These are phyloP conservation scores for Croton setiger DNA, from an alignment of 441 rosid genomes.

Conservation along the genomic window DNA sequence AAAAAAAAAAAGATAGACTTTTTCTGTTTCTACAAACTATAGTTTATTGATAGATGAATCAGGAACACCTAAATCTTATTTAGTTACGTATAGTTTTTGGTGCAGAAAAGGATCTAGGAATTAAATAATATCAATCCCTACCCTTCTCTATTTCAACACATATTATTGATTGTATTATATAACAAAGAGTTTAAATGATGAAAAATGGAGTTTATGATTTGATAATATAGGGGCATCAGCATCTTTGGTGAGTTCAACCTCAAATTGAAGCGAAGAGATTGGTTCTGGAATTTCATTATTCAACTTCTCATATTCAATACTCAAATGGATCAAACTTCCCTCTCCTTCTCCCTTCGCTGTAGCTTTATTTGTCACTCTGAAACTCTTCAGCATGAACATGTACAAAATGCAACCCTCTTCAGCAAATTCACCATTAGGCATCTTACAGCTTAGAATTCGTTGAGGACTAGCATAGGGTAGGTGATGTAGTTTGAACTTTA, in stretches of 20 bases:
- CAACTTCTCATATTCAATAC: constrained; percentile 13
- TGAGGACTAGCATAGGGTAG: constrained; percentile 23
- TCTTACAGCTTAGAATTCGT: constrained; percentile 19
- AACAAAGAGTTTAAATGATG: neutral
- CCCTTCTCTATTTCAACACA: neutral
- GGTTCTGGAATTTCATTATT: constrained; percentile 16
- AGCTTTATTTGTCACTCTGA: neutral
- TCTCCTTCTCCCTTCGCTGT: constrained; percentile 12
- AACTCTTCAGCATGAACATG: no score
- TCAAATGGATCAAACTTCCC: constrained; percentile 14
- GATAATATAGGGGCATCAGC: constrained; percentile 6
- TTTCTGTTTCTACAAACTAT: no score
- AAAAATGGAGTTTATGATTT: neutral
- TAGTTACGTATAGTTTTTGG: no score
- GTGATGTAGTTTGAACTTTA: constrained; percentile 36
- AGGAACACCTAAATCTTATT: no score
- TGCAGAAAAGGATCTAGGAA: no score
- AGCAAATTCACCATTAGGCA: constrained; percentile 44
- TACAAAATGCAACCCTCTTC: constrained; percentile 25
- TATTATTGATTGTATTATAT: no score
- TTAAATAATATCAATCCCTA: no score
- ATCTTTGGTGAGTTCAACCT: neutral
- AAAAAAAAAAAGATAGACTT: no score
- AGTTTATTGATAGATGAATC: no score
- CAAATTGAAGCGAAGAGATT: neutral